Evolutionary conservation across 2,329 filamentous ascomycete species (phyloP), one percentile per base, ranked within the genome.

Genomic region (Aspergillus eucalypticola): DNA sequence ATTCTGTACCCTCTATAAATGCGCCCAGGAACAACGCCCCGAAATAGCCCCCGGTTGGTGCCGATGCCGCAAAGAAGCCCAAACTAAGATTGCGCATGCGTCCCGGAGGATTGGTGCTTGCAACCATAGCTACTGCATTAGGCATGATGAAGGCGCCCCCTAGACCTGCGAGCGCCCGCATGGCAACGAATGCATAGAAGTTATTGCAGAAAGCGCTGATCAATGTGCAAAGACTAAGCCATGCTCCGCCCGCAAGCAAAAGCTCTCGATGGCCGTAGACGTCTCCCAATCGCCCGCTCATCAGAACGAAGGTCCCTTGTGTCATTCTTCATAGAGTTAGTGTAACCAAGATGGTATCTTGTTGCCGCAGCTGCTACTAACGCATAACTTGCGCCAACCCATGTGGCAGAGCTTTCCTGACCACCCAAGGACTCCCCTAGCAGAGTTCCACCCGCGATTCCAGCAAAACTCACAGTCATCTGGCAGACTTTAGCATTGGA

Each of bases 271-370:
- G 81, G 0, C 86, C 86, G 60, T 84, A 85, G 0, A 84, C 71
- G 44, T 86, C 83, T 2, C 86, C 85, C 3, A 88, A 70, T 0
- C 86, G 79, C 3, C 84, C 84, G 2, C 81, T 81, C 2, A 84
- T 75, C 2, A 88, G 75, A 32, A 88, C 82, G 64, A 87, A 87
- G 0, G 84, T 83, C 10, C 85, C 85, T 62, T 83, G 81, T 0
- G 82, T 80, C 11, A 84, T 70, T 1, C 79, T 82, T 27, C 13
- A 32, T 21, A 2, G 52, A 58, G 25, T 54, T 56, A 32, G 23
- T 3, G 49, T 19, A 32, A 21, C 42, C 21, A 8, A 32, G 15
- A 49, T 50, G 4, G 0, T 25, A 1, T 3, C 17, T 42, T 8
- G 29, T 51, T 29, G 5, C 11, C 7, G 11, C 32, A 11, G 38